Evolutionary conservation across 2,329 filamentous ascomycete species (phyloP).

Genomic region (Sarocladiaceae sp.): DNA sequence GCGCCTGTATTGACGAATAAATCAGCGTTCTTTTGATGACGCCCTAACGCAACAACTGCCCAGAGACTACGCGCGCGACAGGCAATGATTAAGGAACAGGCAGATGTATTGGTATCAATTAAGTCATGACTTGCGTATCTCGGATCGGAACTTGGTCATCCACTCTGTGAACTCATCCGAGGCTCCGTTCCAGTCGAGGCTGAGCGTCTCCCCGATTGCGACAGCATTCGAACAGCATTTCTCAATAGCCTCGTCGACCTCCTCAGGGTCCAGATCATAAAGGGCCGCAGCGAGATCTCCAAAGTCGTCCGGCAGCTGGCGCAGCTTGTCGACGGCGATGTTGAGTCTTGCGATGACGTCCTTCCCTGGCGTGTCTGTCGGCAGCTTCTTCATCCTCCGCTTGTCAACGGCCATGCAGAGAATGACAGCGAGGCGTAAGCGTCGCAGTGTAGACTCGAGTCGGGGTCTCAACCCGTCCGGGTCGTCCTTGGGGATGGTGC

Average conservation of each 20-base stretch:
- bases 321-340: slow-evolving; percentile 48
- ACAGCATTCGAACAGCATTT: slow-evolving; percentile 56
- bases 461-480: slow-evolving; percentile 58
- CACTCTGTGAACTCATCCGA: slow-evolving; percentile 75
- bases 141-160: slow-evolving; percentile 52
- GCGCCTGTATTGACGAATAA: no score
- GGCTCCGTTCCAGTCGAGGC: slow-evolving; percentile 54
- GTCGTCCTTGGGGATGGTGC: slow-evolving; percentile 57
- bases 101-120: no score
- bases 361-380: slow-evolving; percentile 31
- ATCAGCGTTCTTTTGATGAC: no score
- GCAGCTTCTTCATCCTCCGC: slow-evolving; percentile 57
- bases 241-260: slow-evolving; percentile 53
- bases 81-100: no score
- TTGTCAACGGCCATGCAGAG: slow-evolving; percentile 66
- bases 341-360: slow-evolving; percentile 39
- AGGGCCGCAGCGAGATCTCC: slow-evolving; percentile 67
- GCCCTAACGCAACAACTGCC: no score
- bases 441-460: slow-evolving; percentile 57
- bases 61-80: no score
- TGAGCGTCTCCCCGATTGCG: slow-evolving; percentile 47
- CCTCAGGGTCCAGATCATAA: slow-evolving; percentile 58
- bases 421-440: slow-evolving; percentile 59
- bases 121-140: slow-evolving; percentile 38
- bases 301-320: slow-evolving; percentile 57